Evolutionary conservation across 2,329 filamentous ascomycete genomes (phyloP).

Genomic region (Bipolaris gigantea): DNA sequence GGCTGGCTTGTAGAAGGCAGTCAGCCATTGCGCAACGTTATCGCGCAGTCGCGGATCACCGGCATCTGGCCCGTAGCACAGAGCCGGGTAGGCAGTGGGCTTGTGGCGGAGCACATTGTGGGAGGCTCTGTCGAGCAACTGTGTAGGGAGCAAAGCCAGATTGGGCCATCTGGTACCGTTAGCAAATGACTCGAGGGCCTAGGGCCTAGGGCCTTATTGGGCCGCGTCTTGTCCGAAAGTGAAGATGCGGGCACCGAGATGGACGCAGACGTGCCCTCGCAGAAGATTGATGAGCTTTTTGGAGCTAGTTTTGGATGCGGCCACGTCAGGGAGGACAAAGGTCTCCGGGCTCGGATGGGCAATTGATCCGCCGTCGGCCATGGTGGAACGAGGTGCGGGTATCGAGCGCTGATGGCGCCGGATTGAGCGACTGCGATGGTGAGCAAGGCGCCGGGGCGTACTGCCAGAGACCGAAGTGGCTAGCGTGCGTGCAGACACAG

Average conservation of each 20-base stretch:
- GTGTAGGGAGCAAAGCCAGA: slow-evolving; percentile 65
- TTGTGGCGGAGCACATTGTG: slow-evolving; percentile 63
- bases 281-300: slow-evolving; percentile 44
- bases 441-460: slow-evolving; percentile 8
- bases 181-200: slow-evolving; percentile 16
- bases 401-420: slow-evolving; percentile 21
- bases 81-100: slow-evolving; percentile 60
- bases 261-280: slow-evolving; percentile 36
- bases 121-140: slow-evolving; percentile 63
- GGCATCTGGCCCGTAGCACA: slow-evolving; percentile 78
- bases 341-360: slow-evolving; percentile 13
- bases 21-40: slow-evolving; percentile 71
- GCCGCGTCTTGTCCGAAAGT: slow-evolving; percentile 17
- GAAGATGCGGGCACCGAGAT: slow-evolving; percentile 11
- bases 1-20: slow-evolving; percentile 58
- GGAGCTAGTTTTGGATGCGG: slow-evolving; percentile 31
- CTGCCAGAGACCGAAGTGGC: slow-evolving; percentile 11
- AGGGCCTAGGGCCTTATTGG: slow-evolving; percentile 13
- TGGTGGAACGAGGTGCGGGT: slow-evolving; percentile 12
- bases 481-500: slow-evolving; percentile 15
- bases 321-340: slow-evolving; percentile 36
- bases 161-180: slow-evolving; percentile 63
- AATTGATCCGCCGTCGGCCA: slow-evolving; percentile 14
- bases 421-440: slow-evolving; percentile 9
- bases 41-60: slow-evolving; percentile 62